Base-by-base conservation (phyloP, 2,329 filamentous ascomycete genomes). In the Colletotrichum tropicicola region DNA sequence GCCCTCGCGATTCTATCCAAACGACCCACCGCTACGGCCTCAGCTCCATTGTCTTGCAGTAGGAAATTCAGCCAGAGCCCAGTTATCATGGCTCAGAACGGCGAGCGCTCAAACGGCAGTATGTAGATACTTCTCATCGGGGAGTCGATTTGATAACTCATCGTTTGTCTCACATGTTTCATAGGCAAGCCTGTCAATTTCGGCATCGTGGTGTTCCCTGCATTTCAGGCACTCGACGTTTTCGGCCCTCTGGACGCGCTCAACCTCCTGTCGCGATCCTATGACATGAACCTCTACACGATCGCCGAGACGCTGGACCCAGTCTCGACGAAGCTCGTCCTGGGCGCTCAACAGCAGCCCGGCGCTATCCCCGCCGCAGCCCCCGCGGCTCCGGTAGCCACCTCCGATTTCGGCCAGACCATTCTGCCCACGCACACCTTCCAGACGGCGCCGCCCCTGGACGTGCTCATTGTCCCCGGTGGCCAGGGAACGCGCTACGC, bases 381-480 rank as follows among this genome's bases (percentile, higher is more conserved):
- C 3, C 10, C 37, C 17, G 12, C 41, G 1, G 30, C 21, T 4
- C 25, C 59, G n/a, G 6, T 12, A 4, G 43, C 48, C 2, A 39
- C 25, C 19, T 67, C 62, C 35, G 56, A 61, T 35, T 67, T 61
- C 39, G 39, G 61, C 55, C 53, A 65, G 59, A 63, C 58, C 8
- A 45, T 73, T 28, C 60, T 69, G 10, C 70, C 73, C 2, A 72
- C 73, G 12, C 72, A 72, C 66, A 87, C 85, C 0, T 85, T 85
- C 60, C 73, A 72, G 21, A 73, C 72, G 0, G 75, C 81, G 0
- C 83, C 82, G 0, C 66, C 79, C 5, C 73, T 88, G 0, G 85
- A 89, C 48, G 82, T 88, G 10, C 74, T 89, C 39, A 70, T 89
- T 13, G 72, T 89, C 6, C 87, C 87, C 0, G 87, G 87, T 2